phyloP scores from a whole-genome alignment of 495 filamentous ascomycete species.

The Haplographium delicatum region DNA sequence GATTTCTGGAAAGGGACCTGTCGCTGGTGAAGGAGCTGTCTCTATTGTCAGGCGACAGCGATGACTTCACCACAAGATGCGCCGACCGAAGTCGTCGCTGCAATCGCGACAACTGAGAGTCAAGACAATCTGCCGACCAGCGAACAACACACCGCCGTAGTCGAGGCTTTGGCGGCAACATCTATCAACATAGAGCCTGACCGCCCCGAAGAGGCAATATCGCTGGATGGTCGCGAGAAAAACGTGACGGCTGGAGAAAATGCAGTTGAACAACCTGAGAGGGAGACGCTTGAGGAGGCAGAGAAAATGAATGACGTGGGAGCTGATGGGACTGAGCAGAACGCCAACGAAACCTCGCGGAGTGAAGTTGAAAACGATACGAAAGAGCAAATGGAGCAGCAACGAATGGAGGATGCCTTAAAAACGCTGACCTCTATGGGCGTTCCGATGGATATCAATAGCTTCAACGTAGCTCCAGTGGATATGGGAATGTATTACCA shows the following conservation, averaged over 20 bases:
- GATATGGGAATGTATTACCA: too few species aligned
- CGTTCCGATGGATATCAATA: neutral
- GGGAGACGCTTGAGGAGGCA: neutral
- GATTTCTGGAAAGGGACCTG: neutral
- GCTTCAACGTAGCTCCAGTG: neutral
- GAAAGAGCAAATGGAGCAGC: neutral
- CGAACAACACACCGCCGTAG: conserved; percentile 9
- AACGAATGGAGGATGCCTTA: neutral
- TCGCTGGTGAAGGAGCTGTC: conserved; percentile 29
- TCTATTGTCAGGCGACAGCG: conserved; percentile 24
- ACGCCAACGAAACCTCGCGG: too few species aligned
- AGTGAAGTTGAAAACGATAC: too few species aligned
- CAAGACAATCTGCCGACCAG: conserved; percentile 6
- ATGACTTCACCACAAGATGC: conserved; percentile 25
- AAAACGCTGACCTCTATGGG: neutral
- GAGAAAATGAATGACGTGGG: neutral
- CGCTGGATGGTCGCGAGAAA: too few species aligned
- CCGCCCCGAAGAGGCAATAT: neutral
- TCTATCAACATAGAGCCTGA: neutral
- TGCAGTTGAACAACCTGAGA: neutral
- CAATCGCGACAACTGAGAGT: conserved; percentile 11
- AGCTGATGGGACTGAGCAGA: neutral
- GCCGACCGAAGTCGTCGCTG: neutral
- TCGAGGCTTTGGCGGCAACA: conserved; percentile 1
- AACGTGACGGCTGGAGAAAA: neutral